These are phyloP conservation scores for Durotheca rogersii DNA, from an alignment of 495 filamentous ascomycete genomes.

Conservation along the genomic window DNA sequence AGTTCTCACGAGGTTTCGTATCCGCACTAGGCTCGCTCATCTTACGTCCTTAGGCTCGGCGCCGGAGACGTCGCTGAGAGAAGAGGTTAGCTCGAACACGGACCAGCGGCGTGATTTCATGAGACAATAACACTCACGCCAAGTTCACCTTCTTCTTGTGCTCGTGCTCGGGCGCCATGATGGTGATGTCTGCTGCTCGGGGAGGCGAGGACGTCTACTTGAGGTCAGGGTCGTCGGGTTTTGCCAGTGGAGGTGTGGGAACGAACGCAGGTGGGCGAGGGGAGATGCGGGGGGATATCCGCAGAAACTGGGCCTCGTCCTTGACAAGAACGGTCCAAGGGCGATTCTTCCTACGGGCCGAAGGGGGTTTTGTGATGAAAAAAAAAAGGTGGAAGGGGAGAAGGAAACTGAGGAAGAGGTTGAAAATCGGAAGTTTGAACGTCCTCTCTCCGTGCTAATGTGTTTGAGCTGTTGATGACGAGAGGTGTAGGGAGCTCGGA, in stretches of 20 bases:
- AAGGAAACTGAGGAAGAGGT: background rate
- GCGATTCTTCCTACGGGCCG: background rate
- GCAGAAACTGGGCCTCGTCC: slow-evolving; percentile 13
- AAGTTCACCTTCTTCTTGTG: slow-evolving; percentile 94
- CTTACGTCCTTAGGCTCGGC: slow-evolving; percentile 82
- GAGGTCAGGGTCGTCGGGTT: slow-evolving; percentile 38
- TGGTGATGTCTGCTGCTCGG: no score
- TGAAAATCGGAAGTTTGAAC: slow-evolving; percentile 13
- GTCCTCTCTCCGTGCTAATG: slow-evolving; percentile 25
- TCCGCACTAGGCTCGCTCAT: slow-evolving; percentile 31
- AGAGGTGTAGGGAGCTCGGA: slow-evolving; percentile 37
- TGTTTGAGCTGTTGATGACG: slow-evolving; percentile 38
- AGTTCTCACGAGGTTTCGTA: slow-evolving; percentile 30
- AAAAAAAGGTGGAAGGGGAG: background rate
- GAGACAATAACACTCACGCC: slow-evolving; percentile 59
- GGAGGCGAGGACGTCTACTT: no score
- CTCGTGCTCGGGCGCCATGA: slow-evolving; percentile 59
- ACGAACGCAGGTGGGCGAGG: background rate
- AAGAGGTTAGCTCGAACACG: slow-evolving; percentile 32
- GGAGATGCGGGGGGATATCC: slow-evolving; percentile 3
- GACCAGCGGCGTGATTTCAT: background rate
- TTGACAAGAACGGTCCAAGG: slow-evolving; percentile 2
- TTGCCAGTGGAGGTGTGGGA: slow-evolving; percentile 18
- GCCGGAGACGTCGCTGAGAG: slow-evolving; percentile 79
- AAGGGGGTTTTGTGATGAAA: slow-evolving; percentile 11